Evolutionary conservation across 768 basidiomycete species (phyloP), one percentile per base, ranked within the genome.

Genomic region (Phlebiopsis gigantea): DNA sequence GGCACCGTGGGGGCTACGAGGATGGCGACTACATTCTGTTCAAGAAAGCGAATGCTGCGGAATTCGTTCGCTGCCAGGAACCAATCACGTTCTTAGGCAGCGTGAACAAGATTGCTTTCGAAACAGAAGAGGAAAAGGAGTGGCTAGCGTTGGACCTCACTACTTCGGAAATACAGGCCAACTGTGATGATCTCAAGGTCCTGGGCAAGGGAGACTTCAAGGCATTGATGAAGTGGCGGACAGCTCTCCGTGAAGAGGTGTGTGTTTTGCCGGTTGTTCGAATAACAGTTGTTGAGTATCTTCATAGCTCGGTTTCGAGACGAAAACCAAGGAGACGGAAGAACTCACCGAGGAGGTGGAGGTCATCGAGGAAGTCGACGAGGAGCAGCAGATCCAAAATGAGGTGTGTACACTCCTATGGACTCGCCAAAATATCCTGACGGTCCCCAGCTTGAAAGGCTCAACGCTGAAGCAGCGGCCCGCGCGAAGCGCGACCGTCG

Each of bases 151-250:
- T 87, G 49, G 78, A 82, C 48, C 73, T 87, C 56, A 97, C 93
- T 21, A 88, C 88, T 1, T 68, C 76, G 0, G 96, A 98, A 53
- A 75, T 98, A 60, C 82, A 83, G 68, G 76, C 79, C n/a, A 93
- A 90, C 68, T 88, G 87, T 62, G 82, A 86, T 21, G 97, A 99
- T 77, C 77, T 99, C 62, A 98, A 96, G 69, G 97, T 99, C 4
- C 75, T 99, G 30, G 97, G 97, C 30, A 99, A 98, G 73, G 90
- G 95, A 26, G 97, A 99, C 67, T 99, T 99, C 77, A 98, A 98
- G 70, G 66, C 80, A 8, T 73, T 99, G 54, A 76, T 98, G 57
- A 98, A 88, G 73, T 99, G 96, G 96, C 81, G 97, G 49, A 71
- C 84, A 43, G 82, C 84, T 5, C 75, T 98, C 29, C 87, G 97